Evolutionary conservation across 768 basidiomycete genomes (phyloP).

Genomic region (Phaeotremella fagi): DNA sequence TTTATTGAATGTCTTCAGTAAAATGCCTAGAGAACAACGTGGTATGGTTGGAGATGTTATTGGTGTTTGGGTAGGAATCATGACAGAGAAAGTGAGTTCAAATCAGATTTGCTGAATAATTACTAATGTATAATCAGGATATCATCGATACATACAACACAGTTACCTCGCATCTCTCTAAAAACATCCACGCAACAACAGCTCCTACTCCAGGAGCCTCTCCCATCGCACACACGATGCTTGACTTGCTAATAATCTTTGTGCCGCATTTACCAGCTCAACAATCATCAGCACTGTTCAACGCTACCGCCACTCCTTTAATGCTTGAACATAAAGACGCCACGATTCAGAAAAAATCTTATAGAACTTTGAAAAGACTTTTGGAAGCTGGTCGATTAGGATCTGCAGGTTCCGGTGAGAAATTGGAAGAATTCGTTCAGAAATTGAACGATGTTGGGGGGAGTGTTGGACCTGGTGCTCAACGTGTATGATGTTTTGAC

Average conservation of each 20-base stretch:
- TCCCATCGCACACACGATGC: slow-evolving; percentile 56
- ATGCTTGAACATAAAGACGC: slow-evolving; percentile 75
- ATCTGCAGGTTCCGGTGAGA: slow-evolving; percentile 29
- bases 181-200: slow-evolving; percentile 23
- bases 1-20: slow-evolving; percentile 93
- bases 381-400: slow-evolving; percentile 60
- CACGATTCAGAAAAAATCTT: slow-evolving; percentile 90
- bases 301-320: slow-evolving; percentile 61
- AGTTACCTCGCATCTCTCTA: slow-evolving; percentile 55
- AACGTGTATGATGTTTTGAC: slow-evolving; percentile 58
- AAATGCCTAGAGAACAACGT: slow-evolving; percentile 66
- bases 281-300: slow-evolving; percentile 64
- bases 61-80: slow-evolving; percentile 75
- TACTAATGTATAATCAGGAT: slow-evolving; percentile 53
- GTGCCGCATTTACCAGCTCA: slow-evolving; percentile 64
- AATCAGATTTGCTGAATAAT: too few species aligned
- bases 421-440: slow-evolving; percentile 60
- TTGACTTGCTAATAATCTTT: slow-evolving; percentile 78
- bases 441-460: slow-evolving; percentile 63
- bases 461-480: slow-evolving; percentile 73
- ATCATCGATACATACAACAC: slow-evolving; percentile 75
- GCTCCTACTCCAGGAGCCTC: slow-evolving; percentile 37
- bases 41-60: slow-evolving; percentile 83
- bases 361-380: slow-evolving; percentile 75
- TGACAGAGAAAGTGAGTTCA: slow-evolving; percentile 63